Percentiles rank a stretch among this genome's conserved stretches.
Conservation (phyloP, 2,329 filamentous ascomycete species). For the Xylaria sp. region DNA sequence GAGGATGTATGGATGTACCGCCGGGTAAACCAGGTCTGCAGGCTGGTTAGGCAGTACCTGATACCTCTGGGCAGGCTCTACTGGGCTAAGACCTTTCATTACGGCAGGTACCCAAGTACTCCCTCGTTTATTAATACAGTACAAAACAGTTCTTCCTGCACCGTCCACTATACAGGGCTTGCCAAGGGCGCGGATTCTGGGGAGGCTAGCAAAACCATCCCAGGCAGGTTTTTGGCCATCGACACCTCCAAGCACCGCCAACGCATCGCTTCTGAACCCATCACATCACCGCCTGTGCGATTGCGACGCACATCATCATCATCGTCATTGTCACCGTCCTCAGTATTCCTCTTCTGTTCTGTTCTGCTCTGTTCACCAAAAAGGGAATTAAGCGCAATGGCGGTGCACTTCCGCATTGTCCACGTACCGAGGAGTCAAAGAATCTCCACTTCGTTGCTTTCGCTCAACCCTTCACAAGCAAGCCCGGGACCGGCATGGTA, state of each 20-base stretch:
- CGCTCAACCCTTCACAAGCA: not conserved
- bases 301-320: conserved; percentile 33
- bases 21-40: not conserved
- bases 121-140: not conserved
- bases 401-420: conserved; percentile 34
- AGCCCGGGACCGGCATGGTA: not conserved
- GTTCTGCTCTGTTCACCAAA: not conserved
- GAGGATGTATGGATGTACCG: not conserved
- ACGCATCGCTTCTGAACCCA: conserved; percentile 36
- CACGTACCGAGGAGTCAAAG: not conserved
- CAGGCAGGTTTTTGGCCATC: conserved; percentile 37
- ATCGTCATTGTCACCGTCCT: conserved; percentile 7
- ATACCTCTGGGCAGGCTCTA: no score
- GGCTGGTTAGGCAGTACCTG: no score
- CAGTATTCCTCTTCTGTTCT: not conserved
- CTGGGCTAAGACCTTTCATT: not conserved
- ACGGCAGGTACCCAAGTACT: not conserved
- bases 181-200: conserved; percentile 17
- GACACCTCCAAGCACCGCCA: conserved; percentile 37
- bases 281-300: conserved; percentile 40
- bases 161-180: conserved; percentile 6
- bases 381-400: conserved; percentile 24
- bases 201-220: conserved; percentile 10
- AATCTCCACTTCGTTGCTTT: conserved; percentile 24
- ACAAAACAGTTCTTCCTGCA: not conserved